Percentiles rank a stretch among this genome's conserved stretches.
Evolutionary conservation across 2,329 filamentous ascomycete genomes (phyloP).

Genomic region (Aspergillus candidus): DNA sequence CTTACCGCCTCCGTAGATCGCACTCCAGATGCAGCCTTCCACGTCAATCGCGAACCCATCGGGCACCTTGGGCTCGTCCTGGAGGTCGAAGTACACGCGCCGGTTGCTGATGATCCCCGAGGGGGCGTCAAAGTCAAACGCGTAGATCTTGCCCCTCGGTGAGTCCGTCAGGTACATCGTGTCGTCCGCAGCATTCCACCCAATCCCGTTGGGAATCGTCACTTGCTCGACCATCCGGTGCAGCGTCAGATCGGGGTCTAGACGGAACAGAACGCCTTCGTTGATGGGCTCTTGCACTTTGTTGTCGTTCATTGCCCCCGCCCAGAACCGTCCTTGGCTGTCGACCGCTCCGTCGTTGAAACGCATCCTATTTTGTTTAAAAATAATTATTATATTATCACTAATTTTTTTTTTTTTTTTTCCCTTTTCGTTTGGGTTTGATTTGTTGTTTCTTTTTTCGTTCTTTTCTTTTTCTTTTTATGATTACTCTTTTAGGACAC

Average conservation of each 20-base stretch:
- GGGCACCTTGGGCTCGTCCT: conserved; percentile 56
- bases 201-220: conserved; percentile 77
- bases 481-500: conserved; percentile 9
- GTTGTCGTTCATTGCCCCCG: conserved; percentile 81
- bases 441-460: no score
- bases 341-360: conserved; percentile 81
- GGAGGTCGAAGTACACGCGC: conserved; percentile 65
- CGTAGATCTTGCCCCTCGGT: conserved; percentile 61
- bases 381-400: no score
- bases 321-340: conserved; percentile 73
- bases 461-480: background rate
- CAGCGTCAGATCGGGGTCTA: conserved; percentile 57
- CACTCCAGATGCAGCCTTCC: conserved; percentile 83
- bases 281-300: conserved; percentile 48
- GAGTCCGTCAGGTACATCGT: conserved; percentile 83
- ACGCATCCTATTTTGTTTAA: conserved; percentile 41
- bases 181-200: conserved; percentile 67
- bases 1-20: conserved; percentile 70
- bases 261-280: conserved; percentile 66
- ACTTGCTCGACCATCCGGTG: conserved; percentile 58
- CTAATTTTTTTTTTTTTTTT: no score
- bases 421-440: no score
- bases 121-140: conserved; percentile 64
- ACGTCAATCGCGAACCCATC: conserved; percentile 82
- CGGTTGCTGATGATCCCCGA: conserved; percentile 62